Evolutionary conservation across 129 eudicot species (phyloP).

Genomic region (Chrysanthemum makinoi): DNA sequence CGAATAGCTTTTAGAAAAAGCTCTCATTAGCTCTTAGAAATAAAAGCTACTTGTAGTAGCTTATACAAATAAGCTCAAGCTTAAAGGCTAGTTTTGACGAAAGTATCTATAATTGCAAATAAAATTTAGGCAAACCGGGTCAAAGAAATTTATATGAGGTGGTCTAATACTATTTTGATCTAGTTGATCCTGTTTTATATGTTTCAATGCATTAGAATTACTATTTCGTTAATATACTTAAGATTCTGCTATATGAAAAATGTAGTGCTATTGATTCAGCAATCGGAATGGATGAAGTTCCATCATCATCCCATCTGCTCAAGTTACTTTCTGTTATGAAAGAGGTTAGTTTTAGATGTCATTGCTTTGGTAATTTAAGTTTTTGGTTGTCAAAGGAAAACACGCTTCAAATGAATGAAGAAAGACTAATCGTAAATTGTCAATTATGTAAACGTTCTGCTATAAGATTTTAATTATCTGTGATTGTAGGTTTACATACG

Average conservation of each 20-base stretch:
- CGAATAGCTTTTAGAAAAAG: no score
- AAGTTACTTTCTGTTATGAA: conserved; percentile 24
- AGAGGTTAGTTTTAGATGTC: conserved; percentile 31
- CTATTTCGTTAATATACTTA: conserved; percentile 8
- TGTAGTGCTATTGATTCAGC: conserved; percentile 41
- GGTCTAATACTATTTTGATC: not conserved
- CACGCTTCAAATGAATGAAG: not conserved
- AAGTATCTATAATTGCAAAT: no score
- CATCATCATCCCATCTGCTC: conserved; percentile 24
- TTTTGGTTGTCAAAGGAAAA: not conserved
- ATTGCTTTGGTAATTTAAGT: not conserved
- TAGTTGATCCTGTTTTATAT: not conserved
- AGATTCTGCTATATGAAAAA: conserved; percentile 13
- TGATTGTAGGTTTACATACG: conserved; percentile 29
- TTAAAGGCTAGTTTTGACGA: no score
- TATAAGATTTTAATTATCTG: not conserved
- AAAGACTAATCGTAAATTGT: not conserved
- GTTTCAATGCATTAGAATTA: no score
- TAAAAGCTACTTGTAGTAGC: no score
- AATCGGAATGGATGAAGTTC: conserved; percentile 40
- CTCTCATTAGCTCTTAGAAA: no score
- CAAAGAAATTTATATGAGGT: no score
- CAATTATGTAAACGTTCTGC: not conserved
- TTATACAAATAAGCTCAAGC: no score
- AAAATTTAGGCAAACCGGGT: no score